A percentile compares a stretch with the other conserved stretches of the same genome.
Conservation (phyloP, 2,329 filamentous ascomycete genomes). For the Metarhizium rileyi region DNA sequence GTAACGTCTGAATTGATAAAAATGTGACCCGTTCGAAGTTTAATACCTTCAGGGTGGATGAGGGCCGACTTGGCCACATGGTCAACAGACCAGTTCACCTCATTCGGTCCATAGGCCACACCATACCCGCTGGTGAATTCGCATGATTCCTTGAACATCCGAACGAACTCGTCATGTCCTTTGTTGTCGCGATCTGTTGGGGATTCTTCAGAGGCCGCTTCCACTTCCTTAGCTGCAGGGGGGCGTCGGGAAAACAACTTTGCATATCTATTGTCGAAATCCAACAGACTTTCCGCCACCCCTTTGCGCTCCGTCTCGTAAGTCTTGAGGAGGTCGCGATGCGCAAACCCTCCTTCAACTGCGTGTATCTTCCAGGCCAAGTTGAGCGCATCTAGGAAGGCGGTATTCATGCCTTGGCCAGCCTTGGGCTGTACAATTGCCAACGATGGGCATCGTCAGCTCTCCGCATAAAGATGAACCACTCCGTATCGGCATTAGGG, state of each 20-base stretch:
- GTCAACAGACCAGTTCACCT: constrained; percentile 69
- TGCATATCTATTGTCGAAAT: constrained; percentile 84
- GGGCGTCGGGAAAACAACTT: constrained; percentile 77
- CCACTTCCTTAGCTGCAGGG: constrained; percentile 63
- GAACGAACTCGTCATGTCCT: constrained; percentile 65
- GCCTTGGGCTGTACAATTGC: constrained; percentile 55
- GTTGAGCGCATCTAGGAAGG: constrained; percentile 74
- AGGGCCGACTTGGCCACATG: constrained; percentile 64
- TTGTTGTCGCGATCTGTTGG: constrained; percentile 18
- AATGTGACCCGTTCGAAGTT: constrained; percentile 63
- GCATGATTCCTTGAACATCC: constrained; percentile 83
- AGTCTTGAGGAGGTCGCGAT: constrained; percentile 65
- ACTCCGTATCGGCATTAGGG: neutral
- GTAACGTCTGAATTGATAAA: constrained; percentile 75
- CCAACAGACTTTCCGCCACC: constrained; percentile 72
- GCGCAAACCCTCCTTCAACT: constrained; percentile 73
- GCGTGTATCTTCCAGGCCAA: constrained; percentile 94
- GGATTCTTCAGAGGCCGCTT: constrained; percentile 44
- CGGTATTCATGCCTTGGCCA: constrained; percentile 73
- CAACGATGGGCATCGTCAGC: neutral
- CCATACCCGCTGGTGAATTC: constrained; percentile 91
- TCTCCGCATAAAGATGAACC: neutral
- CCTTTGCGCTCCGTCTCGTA: constrained; percentile 82
- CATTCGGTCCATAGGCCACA: constrained; percentile 73
- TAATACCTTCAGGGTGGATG: constrained; percentile 56